These are phyloP conservation scores for Logfia minima DNA, from an alignment of 129 eudicot genomes.

Conservation along the genomic window DNA sequence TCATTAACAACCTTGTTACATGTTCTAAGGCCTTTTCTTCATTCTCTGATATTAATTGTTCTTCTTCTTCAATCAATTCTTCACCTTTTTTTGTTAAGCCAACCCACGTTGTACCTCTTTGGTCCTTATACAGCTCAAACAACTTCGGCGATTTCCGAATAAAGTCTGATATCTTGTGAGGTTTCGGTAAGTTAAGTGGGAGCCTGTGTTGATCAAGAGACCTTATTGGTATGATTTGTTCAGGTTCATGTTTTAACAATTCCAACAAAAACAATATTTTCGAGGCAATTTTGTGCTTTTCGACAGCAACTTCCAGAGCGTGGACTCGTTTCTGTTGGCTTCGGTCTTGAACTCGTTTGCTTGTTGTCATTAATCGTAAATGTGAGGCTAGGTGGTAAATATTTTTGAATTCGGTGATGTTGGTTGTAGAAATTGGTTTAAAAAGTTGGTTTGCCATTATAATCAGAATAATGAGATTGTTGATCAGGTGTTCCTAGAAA, in stretches of 20 bases:
- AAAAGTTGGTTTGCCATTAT: constrained; percentile 32
- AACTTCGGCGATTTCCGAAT: constrained; percentile 75
- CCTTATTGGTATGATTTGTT: constrained; percentile 59
- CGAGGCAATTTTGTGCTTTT: constrained; percentile 70
- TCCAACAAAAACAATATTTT: constrained; percentile 67
- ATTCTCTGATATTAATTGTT: constrained; percentile 45
- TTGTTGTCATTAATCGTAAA: constrained; percentile 62
- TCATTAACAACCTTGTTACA: constrained; percentile 82
- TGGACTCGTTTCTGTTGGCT: constrained; percentile 82
- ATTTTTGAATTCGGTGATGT: constrained; percentile 16
- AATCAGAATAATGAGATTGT: constrained; percentile 1
- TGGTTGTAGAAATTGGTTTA: constrained; percentile 20
- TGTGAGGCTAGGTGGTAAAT: constrained; percentile 3
- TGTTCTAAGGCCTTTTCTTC: constrained; percentile 60
- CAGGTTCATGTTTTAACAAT: constrained; percentile 59
- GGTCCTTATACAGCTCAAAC: constrained; percentile 74
- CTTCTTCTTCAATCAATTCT: constrained; percentile 71
- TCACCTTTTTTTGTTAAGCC: constrained; percentile 72
- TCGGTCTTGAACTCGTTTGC: constrained; percentile 79
- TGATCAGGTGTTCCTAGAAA: constrained; percentile 20
- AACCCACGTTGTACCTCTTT: constrained; percentile 68
- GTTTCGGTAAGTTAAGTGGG: constrained; percentile 76
- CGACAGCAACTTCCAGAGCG: constrained; percentile 70
- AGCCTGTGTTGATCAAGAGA: constrained; percentile 67
- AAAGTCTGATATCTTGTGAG: constrained; percentile 79